phyloP scores from a whole-genome alignment of 2,329 filamentous ascomycete species.

The Colletotrichum sp. region DNA sequence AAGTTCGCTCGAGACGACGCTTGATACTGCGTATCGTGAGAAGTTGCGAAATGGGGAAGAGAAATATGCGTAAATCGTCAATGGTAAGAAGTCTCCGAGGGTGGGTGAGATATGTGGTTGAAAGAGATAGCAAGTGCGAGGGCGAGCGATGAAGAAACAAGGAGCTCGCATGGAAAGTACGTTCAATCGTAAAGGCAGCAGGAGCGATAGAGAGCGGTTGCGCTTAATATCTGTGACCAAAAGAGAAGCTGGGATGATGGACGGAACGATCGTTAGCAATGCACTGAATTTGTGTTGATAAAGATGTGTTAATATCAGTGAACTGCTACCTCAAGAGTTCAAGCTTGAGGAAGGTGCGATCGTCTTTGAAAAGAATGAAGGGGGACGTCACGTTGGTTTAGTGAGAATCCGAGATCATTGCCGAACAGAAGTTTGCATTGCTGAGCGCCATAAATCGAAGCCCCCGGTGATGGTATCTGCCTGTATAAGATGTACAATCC shows the following conservation, averaged over 20 bases:
- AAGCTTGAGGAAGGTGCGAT: background rate
- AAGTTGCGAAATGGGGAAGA: background rate
- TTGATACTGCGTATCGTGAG: background rate
- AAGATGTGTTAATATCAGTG: background rate
- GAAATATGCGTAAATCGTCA: background rate
- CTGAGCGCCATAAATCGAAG: conserved; percentile 1
- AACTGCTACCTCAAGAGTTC: background rate
- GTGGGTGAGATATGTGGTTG: background rate
- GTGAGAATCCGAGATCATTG: background rate
- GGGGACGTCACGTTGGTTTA: background rate
- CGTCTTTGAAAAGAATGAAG: background rate
- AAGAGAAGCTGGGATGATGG: background rate
- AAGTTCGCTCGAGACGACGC: background rate
- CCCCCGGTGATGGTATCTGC: conserved; percentile 9
- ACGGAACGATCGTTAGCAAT: background rate
- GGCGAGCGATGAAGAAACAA: background rate
- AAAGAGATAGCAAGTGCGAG: background rate
- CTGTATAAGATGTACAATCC: conserved; percentile 14
- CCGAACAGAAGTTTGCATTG: conserved; percentile 3
- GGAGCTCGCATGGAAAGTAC: background rate
- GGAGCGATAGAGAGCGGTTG: background rate
- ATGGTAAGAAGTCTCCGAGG: background rate
- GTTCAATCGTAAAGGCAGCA: background rate
- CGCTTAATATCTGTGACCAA: background rate
- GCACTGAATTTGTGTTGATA: background rate